phyloP scores from a whole-genome alignment of 2,329 filamentous ascomycete genomes.

The Pseudogymnoascus sp. region DNA sequence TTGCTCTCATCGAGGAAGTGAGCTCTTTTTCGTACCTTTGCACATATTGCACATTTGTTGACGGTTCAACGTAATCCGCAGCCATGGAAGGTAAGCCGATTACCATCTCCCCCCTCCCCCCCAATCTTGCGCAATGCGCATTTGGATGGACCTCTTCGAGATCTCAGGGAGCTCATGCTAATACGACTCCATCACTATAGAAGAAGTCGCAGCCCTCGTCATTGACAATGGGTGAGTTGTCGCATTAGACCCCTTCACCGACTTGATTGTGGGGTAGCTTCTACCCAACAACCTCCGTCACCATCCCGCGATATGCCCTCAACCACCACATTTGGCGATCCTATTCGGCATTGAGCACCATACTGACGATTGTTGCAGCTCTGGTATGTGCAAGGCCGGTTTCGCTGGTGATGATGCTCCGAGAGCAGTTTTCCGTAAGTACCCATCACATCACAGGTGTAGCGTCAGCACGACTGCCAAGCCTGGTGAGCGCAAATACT shows the following conservation, averaged over 20 bases:
- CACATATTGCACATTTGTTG: slow-evolving; percentile 24
- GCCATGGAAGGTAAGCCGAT: slow-evolving; percentile 36
- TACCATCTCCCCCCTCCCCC: slow-evolving; percentile 14
- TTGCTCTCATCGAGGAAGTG: slow-evolving; percentile 26
- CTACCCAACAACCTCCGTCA: slow-evolving; percentile 6
- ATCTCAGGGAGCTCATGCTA: slow-evolving; percentile 23
- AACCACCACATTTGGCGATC: slow-evolving; percentile 2
- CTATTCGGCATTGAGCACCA: slow-evolving; percentile 20
- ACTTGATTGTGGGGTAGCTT: slow-evolving; percentile 23
- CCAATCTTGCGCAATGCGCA: slow-evolving; percentile 18
- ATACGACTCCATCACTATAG: slow-evolving; percentile 46
- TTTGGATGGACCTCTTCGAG: slow-evolving; percentile 15
- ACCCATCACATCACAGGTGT: slow-evolving; percentile 27
- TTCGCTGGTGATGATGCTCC: slow-evolving; percentile 99
- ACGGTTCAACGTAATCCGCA: slow-evolving; percentile 32
- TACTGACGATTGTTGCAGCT: slow-evolving; percentile 52
- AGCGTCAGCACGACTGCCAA: background rate
- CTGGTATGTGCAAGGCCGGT: slow-evolving; percentile 99
- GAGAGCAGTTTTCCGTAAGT: slow-evolving; percentile 99
- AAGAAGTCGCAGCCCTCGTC: slow-evolving; percentile 99
- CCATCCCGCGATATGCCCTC: slow-evolving; percentile 12
- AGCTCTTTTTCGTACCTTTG: slow-evolving; percentile 26
- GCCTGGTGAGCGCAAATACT: background rate
- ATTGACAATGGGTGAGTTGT: slow-evolving; percentile 99
- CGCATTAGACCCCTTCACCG: slow-evolving; percentile 27